phyloP scores from a whole-genome alignment of 768 basidiomycete genomes.

The Mrakia gelida region DNA sequence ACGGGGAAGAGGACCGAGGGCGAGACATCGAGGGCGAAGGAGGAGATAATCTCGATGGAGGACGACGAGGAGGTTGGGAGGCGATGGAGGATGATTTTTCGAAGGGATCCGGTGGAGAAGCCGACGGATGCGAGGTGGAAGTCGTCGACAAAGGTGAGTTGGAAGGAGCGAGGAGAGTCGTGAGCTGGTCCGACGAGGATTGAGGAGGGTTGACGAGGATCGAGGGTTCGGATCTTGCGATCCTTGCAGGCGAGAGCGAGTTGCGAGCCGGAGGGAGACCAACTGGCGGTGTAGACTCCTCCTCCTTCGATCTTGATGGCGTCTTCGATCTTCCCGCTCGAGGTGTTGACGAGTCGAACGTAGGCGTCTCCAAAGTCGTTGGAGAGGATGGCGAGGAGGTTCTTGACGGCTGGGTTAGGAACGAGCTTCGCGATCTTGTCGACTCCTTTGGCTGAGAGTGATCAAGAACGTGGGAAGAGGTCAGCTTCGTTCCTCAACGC shows the following conservation, averaged over 20 bases:
- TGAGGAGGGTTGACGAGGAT: constrained; percentile 40
- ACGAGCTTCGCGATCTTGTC: constrained; percentile 42
- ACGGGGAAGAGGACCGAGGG: constrained; percentile 45
- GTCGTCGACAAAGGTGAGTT: constrained; percentile 42
- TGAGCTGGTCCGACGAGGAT: constrained; percentile 34
- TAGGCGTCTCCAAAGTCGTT: constrained; percentile 42
- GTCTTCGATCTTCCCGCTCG: constrained; percentile 30
- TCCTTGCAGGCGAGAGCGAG: constrained; percentile 45
- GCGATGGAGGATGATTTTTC: constrained; percentile 43
- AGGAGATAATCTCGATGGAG: constrained; percentile 34
- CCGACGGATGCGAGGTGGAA: constrained; percentile 43
- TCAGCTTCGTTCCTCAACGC: no score
- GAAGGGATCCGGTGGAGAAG: constrained; percentile 43
- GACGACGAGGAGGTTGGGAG: constrained; percentile 25
- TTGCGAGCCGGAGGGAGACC: constrained; percentile 38
- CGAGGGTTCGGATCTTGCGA: constrained; percentile 41
- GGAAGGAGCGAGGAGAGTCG: constrained; percentile 44
- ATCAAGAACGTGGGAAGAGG: not conserved
- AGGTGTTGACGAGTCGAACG: constrained; percentile 41
- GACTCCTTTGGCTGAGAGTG: constrained; percentile 28
- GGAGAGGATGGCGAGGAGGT: constrained; percentile 41
- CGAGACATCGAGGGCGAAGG: constrained; percentile 43
- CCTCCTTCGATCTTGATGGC: constrained; percentile 34
- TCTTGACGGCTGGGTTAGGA: constrained; percentile 43
- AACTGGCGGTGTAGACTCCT: constrained; percentile 42